These are phyloP conservation scores for Zizania latifolia DNA, from an alignment of 176 grass and related monocot genomes.

Conservation along the genomic window DNA sequence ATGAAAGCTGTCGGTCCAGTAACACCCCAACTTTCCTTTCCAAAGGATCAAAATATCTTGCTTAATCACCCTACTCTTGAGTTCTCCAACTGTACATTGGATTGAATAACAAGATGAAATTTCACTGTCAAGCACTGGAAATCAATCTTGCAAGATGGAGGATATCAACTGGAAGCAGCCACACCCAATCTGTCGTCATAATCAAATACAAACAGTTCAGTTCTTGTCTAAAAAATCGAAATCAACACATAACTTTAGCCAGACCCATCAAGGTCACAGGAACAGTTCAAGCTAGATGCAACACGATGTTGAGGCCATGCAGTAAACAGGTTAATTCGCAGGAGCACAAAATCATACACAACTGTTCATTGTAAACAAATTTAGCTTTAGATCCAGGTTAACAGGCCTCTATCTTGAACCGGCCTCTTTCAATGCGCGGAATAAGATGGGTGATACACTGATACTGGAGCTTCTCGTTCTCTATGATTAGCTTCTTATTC, in stretches of 20 bases:
- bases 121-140: neutral
- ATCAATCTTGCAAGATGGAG: neutral
- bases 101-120: neutral
- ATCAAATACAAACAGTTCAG: neutral
- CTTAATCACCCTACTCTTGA: neutral
- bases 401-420: constrained; percentile 41
- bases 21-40: neutral
- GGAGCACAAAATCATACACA: neutral
- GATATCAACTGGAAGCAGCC: neutral
- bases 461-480: constrained; percentile 77
- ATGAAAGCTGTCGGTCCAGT: neutral
- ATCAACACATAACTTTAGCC: neutral
- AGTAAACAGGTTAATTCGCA: neutral
- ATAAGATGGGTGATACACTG: constrained; percentile 71
- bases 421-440: constrained; percentile 46
- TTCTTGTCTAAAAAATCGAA: neutral
- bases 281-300: neutral
- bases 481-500: constrained; percentile 54
- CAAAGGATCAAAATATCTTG: neutral
- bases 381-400: neutral
- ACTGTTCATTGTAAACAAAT: neutral
- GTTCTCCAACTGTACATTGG: neutral
- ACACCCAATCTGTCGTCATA: neutral
- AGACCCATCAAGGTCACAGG: neutral
- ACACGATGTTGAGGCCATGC: neutral